Conservation (phyloP, 2,329 filamentous ascomycete species). For the Sarocladium strictum region DNA sequence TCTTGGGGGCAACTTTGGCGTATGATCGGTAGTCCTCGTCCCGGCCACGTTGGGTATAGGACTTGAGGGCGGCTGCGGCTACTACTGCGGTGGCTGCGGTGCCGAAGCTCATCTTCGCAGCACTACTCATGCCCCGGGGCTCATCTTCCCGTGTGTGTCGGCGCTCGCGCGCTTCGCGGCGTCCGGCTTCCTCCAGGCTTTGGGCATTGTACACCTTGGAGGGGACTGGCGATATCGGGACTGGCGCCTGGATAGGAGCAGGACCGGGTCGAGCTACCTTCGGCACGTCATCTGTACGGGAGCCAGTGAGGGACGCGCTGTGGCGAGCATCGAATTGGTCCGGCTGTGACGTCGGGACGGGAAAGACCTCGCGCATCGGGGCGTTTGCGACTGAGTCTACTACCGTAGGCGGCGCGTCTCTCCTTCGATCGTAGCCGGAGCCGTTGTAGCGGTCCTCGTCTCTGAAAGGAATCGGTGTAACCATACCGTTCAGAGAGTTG, state of each 20-base stretch:
- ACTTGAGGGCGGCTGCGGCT: conserved; percentile 23
- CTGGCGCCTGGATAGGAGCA: conserved; percentile 76
- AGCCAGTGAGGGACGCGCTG: conserved; percentile 36
- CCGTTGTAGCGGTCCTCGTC: conserved; percentile 19
- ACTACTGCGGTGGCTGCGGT: conserved; percentile 44
- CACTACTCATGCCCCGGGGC: conserved; percentile 22
- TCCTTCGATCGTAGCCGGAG: neutral
- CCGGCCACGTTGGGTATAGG: neutral
- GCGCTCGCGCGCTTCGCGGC: conserved; percentile 19
- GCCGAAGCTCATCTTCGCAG: conserved; percentile 39
- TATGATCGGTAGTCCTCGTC: conserved; percentile 9
- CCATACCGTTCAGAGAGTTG: conserved; percentile 53
- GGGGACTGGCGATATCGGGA: conserved; percentile 69
- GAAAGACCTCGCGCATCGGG: conserved; percentile 57
- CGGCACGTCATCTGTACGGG: conserved; percentile 30
- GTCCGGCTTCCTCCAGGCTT: conserved; percentile 29
- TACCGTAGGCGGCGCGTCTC: neutral
- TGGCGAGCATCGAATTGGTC: conserved; percentile 48
- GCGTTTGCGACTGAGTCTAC: conserved; percentile 11
- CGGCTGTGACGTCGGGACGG: conserved; percentile 61
- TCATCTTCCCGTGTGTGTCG: neutral
- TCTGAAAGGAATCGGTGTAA: conserved; percentile 24
- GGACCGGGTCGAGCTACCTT: conserved; percentile 46
- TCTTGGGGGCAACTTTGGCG: neutral
- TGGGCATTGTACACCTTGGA: conserved; percentile 58